Evolutionary conservation across 345 rosid genomes (phyloP).

Genomic region (Pelargonium nanum): DNA sequence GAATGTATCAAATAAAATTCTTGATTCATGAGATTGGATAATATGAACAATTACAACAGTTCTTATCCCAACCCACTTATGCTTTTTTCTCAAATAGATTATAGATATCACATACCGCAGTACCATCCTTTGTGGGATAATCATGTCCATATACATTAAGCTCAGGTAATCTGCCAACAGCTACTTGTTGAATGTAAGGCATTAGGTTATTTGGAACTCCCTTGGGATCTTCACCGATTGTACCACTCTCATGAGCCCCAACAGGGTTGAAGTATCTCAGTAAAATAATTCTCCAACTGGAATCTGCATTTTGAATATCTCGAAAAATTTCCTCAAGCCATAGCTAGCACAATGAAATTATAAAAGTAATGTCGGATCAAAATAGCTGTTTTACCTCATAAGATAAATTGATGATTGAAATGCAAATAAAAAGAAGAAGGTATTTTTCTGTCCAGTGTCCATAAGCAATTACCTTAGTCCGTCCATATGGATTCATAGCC

Average conservation of each 20-base stretch:
- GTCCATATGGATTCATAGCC: constrained; percentile 94
- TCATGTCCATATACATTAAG: constrained; percentile 87
- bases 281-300: constrained; percentile 77
- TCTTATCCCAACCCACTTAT: no score
- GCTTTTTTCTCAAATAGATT: no score
- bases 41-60: no score
- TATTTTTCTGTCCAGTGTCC: not conserved
- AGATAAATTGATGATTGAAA: not conserved
- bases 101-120: constrained; percentile 44
- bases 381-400: not conserved
- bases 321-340: constrained; percentile 86
- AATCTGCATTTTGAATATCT: constrained; percentile 76
- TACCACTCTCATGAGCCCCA: constrained; percentile 91
- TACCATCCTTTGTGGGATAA: constrained; percentile 86
- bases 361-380: not conserved
- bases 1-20: no score
- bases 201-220: constrained; percentile 89
- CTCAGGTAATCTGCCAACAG: constrained; percentile 79
- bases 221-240: constrained; percentile 94
- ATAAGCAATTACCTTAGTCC: constrained; percentile 57
- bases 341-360: constrained; percentile 33
- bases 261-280: constrained; percentile 93
- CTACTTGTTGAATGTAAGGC: constrained; percentile 97
- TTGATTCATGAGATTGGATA: no score
- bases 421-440: not conserved